Conservation (phyloP, 2,329 filamentous ascomycete genomes). For the Arthrinium phaeospermum region DNA sequence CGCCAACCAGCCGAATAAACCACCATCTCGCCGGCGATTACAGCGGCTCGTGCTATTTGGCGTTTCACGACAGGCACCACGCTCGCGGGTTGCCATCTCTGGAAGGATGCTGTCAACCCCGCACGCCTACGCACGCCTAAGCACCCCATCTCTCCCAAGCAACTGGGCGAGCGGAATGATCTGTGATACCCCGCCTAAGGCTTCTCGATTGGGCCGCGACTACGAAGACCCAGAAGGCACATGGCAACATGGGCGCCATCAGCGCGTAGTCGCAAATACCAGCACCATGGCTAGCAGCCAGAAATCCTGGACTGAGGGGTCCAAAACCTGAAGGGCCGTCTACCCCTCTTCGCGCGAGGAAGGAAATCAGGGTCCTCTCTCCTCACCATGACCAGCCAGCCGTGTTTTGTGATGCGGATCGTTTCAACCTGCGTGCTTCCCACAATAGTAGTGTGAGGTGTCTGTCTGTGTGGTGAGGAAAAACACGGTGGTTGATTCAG, state of each 20-base stretch:
- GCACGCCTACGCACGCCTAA: neutral
- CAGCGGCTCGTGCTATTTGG: neutral
- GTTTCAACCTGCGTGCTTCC: neutral
- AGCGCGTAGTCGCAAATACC: neutral
- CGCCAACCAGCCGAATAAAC: neutral
- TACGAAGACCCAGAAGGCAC: neutral
- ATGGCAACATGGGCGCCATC: slow-evolving; percentile 1
- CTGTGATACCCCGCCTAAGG: neutral
- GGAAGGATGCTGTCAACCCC: slow-evolving; percentile 14
- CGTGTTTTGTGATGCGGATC: neutral
- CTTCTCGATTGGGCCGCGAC: slow-evolving; percentile 1
- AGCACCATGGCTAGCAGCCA: neutral
- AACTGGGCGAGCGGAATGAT: slow-evolving; percentile 7
- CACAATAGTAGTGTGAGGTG: neutral
- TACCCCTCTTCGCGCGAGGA: neutral
- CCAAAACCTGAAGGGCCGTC: neutral
- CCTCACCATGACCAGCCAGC: neutral
- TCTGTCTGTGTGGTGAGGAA: neutral
- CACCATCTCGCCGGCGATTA: neutral
- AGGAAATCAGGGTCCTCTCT: slow-evolving; percentile 6
- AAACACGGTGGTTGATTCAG: neutral
- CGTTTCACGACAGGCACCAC: neutral
- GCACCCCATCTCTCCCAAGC: slow-evolving; percentile 9
- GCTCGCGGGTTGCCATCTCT: slow-evolving; percentile 8
- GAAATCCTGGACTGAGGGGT: neutral